phyloP scores from a whole-genome alignment of 1,139 yeast genomes.

The Suhomyces yuchorum region DNA sequence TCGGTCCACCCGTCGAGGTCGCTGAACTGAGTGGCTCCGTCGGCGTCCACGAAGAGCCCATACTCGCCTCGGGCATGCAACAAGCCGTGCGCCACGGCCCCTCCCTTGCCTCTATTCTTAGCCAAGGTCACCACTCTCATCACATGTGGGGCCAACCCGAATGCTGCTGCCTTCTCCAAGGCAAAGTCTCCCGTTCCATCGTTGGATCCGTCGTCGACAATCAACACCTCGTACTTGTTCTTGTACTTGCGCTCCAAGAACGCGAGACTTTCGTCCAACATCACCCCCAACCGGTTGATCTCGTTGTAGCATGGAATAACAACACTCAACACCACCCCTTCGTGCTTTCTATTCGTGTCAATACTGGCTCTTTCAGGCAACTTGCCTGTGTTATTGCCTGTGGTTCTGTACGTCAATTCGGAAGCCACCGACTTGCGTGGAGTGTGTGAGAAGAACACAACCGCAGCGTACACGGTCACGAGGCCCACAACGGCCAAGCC shows the following conservation, averaged over 20 bases:
- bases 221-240: constrained; percentile 66
- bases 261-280: constrained; percentile 77
- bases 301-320: constrained; percentile 94
- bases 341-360: constrained; percentile 14
- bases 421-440: constrained; percentile 59
- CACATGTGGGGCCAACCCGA: constrained; percentile 55
- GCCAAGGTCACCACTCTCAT: constrained; percentile 69
- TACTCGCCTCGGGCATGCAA: constrained; percentile 72
- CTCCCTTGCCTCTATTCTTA: constrained; percentile 92
- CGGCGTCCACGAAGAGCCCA: constrained; percentile 93
- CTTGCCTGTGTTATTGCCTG: constrained; percentile 29
- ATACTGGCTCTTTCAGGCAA: constrained; percentile 36
- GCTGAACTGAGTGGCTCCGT: constrained; percentile 86
- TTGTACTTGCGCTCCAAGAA: constrained; percentile 45
- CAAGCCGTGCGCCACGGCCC: constrained; percentile 95
- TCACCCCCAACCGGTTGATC: constrained; percentile 64
- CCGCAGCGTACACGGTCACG: constrained; percentile 37
- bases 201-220: constrained; percentile 89
- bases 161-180: constrained; percentile 57
- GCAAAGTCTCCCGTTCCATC: constrained; percentile 83
- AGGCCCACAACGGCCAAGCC: constrained; percentile 5
- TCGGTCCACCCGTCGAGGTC: constrained; percentile 62
- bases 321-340: constrained; percentile 59
- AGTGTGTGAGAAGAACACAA: constrained; percentile 57
- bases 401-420: constrained; percentile 54